Conservation (phyloP, 257 asterid species). For the Agastache rugosa region DNA sequence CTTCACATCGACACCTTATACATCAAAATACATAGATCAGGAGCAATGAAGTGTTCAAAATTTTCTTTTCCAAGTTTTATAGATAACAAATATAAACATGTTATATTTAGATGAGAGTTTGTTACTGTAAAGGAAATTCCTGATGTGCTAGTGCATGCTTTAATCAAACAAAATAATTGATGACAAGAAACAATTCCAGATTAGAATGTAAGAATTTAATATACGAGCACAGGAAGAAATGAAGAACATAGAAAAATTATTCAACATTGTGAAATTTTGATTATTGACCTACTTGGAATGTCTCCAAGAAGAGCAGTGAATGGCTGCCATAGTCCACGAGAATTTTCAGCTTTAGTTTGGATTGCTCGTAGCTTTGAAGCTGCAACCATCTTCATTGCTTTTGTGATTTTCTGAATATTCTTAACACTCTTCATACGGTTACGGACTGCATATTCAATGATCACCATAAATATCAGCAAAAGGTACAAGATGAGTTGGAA, state of each 20-base stretch:
- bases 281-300: conserved; percentile 70
- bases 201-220: background rate
- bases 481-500: background rate
- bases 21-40: conserved; percentile 25
- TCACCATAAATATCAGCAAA: background rate
- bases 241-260: background rate
- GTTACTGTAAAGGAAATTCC: background rate
- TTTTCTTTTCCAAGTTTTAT: background rate
- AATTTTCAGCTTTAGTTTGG: conserved; percentile 83
- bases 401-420: conserved; percentile 94
- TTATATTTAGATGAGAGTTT: background rate
- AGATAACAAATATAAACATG: background rate
- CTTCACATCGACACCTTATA: conserved; percentile 87
- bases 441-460: conserved; percentile 60
- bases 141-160: background rate
- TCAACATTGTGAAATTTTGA: background rate
- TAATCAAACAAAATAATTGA: background rate
- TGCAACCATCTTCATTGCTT: conserved; percentile 99
- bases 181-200: background rate
- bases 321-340: conserved; percentile 99
- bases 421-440: conserved; percentile 96
- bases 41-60: background rate
- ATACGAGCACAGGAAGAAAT: background rate
- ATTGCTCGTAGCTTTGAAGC: conserved; percentile 97
- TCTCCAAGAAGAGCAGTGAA: conserved; percentile 98